Conservation (phyloP, 805 yeast genomes). For the Clavispora vitiphila region DNA sequence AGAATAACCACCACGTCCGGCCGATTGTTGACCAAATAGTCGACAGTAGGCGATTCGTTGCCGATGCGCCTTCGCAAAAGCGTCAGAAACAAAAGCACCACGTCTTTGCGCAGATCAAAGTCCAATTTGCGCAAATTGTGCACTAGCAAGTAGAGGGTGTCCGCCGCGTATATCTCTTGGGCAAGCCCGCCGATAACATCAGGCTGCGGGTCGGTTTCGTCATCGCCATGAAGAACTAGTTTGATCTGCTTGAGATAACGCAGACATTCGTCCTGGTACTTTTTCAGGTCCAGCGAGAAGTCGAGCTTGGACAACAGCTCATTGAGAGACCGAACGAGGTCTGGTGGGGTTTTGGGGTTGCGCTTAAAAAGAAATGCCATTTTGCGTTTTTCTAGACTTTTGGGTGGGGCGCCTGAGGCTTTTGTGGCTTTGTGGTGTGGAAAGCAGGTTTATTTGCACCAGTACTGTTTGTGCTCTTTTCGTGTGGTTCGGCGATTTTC, state of each 20-base stretch:
- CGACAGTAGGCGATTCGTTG: slow-evolving; percentile 78
- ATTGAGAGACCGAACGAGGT: slow-evolving; percentile 66
- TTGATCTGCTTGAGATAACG: slow-evolving; percentile 62
- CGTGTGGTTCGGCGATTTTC: no score
- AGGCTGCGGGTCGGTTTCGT: slow-evolving; percentile 56
- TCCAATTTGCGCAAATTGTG: slow-evolving; percentile 62
- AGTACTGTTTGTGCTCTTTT: no score
- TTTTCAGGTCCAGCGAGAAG: slow-evolving; percentile 31
- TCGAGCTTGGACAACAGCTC: slow-evolving; percentile 70
- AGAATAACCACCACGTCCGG: slow-evolving; percentile 62
- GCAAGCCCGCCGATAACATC: slow-evolving; percentile 75
- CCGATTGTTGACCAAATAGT: slow-evolving; percentile 57
- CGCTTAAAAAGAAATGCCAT: slow-evolving; percentile 92
- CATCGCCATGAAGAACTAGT: slow-evolving; percentile 65
- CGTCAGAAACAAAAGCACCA: slow-evolving; percentile 64
- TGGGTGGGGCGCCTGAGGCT: no score
- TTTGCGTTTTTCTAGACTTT: neutral
- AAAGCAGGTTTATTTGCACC: no score
- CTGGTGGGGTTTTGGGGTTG: slow-evolving; percentile 85
- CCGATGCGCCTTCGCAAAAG: slow-evolving; percentile 76
- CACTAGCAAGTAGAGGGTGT: slow-evolving; percentile 60
- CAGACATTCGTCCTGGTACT: slow-evolving; percentile 70
- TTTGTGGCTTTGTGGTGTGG: no score
- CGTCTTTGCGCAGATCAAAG: slow-evolving; percentile 87
- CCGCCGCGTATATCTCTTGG: slow-evolving; percentile 71